Base-by-base conservation (phyloP, 129 eudicot genomes). In the Calendula officinalis region DNA sequence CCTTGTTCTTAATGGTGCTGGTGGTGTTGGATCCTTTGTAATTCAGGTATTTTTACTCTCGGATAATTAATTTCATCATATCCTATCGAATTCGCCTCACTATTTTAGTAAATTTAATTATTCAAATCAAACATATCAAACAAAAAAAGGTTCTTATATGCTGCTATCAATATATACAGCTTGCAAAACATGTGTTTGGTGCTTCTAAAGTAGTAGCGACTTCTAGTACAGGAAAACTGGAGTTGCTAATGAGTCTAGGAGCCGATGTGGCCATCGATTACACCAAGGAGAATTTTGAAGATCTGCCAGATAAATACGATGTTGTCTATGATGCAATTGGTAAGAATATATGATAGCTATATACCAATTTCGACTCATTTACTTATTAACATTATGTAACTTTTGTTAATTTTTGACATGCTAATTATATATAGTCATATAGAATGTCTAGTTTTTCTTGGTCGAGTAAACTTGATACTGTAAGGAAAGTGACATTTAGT, bases 181-280 rank as follows among this genome's bases (percentile, higher is more conserved):
- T 91, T 3, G 98, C 96, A 22, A 91, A 88, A 63, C 95, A 88
- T 8, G 91, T 87, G 43, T 85, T 78, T 70, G 96, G 91, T 46
- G 96, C 96, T 49, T 91, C 96, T 27, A 88, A 78, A 78, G 79
- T 91, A 22, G 95, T 91, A 32, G 95, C 98, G 7, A 88, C 96
- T 32, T 78, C 98, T 40, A 91, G 96, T 72, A 88, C 96, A 0
- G 77, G 83, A 39, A 91, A 91, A 54, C 63, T 87, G 39, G 95
- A 91, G 40, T 62, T 91, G 52, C 77, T 91, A 11, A 91, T 77
- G 77, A 91, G 95, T 69, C 82, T 91, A 58, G 98, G 98, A 2
- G 88, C 83, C 13, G 98, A 91, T 79, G 57, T 87, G 22, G 91
- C 95, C 22, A 91, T 91, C 17, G 98, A 91, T 70, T 91, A 91